A percentile compares a stretch with the other conserved stretches of the same genome.
phyloP scores from a whole-genome alignment of 1,284 basidiomycete species.

The Anthracocystis panici-leucophaei region DNA sequence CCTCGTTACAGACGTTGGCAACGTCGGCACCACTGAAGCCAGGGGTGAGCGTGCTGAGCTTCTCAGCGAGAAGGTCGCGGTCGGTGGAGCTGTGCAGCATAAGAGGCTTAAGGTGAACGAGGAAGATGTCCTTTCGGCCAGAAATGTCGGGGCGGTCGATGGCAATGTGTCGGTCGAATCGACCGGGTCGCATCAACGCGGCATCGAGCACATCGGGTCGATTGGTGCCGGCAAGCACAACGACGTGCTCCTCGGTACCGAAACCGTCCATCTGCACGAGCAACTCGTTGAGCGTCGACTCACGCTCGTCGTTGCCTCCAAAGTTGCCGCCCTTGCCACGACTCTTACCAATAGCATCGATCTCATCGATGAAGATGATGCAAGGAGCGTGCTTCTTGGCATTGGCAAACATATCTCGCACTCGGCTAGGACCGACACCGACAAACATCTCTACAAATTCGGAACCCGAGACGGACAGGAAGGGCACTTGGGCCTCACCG shows the following conservation, averaged over 20 bases:
- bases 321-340: constrained; percentile 88
- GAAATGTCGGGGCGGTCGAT: constrained; percentile 95
- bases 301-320: constrained; percentile 97
- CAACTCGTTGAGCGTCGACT: constrained; percentile 96
- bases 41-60: constrained; percentile 93
- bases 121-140: constrained; percentile 92
- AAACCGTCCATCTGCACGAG: constrained; percentile 99
- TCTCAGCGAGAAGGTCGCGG: constrained; percentile 73
- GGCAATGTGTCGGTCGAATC: constrained; percentile 96
- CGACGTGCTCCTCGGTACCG: constrained; percentile 92
- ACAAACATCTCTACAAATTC: constrained; percentile 99
- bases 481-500: constrained; percentile 95
- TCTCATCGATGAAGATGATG: constrained; percentile 78
- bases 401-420: constrained; percentile 95
- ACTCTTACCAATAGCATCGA: constrained; percentile 95
- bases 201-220: constrained; percentile 94
- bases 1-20: constrained; percentile 98
- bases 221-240: constrained; percentile 96
- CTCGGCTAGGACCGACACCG: constrained; percentile 96
- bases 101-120: constrained; percentile 90
- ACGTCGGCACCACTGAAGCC: constrained; percentile 99
- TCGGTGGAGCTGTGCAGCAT: constrained; percentile 68
- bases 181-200: constrained; percentile 94
- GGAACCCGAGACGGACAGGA: constrained; percentile 97
- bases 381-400: constrained; percentile 98